Evolutionary conservation across 2,329 filamentous ascomycete genomes (phyloP).

Genomic region (Apiospora koreana): DNA sequence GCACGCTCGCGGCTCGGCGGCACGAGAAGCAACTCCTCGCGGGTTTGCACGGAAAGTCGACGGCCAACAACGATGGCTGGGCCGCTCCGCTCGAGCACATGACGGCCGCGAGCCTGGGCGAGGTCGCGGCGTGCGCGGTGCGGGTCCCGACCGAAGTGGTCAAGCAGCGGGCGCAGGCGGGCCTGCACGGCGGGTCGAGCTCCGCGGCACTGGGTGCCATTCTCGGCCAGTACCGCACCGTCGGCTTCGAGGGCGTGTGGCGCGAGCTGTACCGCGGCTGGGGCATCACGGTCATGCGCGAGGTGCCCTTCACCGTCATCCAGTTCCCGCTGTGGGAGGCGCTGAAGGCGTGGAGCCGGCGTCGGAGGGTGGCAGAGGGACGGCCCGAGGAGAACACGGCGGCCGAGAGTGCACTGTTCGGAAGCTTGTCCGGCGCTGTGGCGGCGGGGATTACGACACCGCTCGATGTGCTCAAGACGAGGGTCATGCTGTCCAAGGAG

Average conservation of each 20-base stretch:
- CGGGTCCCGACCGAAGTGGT: conserved; percentile 95
- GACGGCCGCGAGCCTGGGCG: conserved; percentile 80
- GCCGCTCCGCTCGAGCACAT: conserved; percentile 65
- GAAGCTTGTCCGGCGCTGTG: conserved; percentile 79
- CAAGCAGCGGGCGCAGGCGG: conserved; percentile 94
- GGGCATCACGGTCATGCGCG: conserved; percentile 88
- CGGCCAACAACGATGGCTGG: not conserved
- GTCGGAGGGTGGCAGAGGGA: conserved; percentile 42
- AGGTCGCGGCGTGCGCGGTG: conserved; percentile 89
- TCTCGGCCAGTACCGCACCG: conserved; percentile 45
- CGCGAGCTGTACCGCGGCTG: conserved; percentile 89
- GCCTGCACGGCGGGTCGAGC: conserved; percentile 73
- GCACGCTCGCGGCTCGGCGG: conserved; percentile 40
- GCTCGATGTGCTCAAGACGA: conserved; percentile 93
- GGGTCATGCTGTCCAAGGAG: conserved; percentile 86
- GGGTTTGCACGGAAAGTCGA: not conserved
- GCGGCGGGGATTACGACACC: conserved; percentile 90
- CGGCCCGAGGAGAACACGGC: conserved; percentile 57
- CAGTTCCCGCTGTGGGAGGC: conserved; percentile 98
- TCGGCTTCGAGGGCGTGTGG: conserved; percentile 63
- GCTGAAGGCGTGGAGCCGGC: conserved; percentile 72
- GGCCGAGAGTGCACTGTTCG: conserved; percentile 80
- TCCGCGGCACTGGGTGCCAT: conserved; percentile 71
- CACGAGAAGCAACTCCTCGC: conserved; percentile 26
- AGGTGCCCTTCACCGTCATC: conserved; percentile 95